phyloP scores from a whole-genome alignment of 495 filamentous ascomycete genomes.

The Astrothelium subdiscretum region DNA sequence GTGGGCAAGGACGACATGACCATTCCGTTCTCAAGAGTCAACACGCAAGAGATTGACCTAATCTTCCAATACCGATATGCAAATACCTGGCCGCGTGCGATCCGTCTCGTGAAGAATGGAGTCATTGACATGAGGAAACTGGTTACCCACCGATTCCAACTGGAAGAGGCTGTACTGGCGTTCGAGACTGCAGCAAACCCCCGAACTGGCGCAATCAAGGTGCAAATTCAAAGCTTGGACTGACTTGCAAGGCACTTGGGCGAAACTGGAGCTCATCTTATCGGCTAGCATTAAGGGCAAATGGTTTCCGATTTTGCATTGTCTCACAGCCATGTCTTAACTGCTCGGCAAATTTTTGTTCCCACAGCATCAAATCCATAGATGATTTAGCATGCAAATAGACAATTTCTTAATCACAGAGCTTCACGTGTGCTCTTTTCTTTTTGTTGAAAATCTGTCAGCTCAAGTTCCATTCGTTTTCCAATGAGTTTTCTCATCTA shows the following conservation, averaged over 20 bases:
- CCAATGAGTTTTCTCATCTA: no score
- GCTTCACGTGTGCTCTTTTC: no score
- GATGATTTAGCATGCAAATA: background rate
- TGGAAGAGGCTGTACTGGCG: constrained; percentile 81
- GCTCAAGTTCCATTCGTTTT: no score
- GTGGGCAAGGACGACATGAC: constrained; percentile 90
- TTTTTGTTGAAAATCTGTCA: background rate
- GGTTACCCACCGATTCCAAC: constrained; percentile 72
- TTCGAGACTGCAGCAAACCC: constrained; percentile 78
- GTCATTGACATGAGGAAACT: constrained; percentile 68
- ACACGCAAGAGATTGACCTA: constrained; percentile 82
- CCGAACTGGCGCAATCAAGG: constrained; percentile 92
- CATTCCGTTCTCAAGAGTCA: constrained; percentile 85
- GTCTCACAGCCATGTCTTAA: background rate
- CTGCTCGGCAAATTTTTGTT: background rate
- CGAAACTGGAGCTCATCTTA: background rate
- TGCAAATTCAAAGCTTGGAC: constrained; percentile 63
- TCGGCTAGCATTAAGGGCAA: background rate
- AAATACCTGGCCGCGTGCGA: constrained; percentile 92
- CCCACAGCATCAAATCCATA: background rate
- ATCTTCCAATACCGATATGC: constrained; percentile 92
- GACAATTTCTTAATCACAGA: background rate
- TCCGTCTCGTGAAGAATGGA: constrained; percentile 71
- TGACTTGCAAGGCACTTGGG: background rate
- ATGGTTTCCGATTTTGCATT: background rate